Conservation (phyloP, 495 filamentous ascomycete genomes). For the Xylaria telfairii region DNA sequence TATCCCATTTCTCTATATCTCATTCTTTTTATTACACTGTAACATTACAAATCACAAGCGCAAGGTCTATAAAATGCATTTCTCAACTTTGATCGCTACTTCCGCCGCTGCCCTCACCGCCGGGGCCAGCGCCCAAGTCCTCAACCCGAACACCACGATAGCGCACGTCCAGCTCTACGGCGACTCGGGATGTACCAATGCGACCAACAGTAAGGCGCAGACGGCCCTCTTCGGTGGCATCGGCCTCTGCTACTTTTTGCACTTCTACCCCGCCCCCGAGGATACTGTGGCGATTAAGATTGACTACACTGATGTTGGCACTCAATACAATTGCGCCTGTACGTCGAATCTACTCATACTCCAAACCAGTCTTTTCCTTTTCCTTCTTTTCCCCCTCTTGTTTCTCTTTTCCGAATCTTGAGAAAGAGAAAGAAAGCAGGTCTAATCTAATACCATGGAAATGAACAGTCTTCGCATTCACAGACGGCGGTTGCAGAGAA, state of each 20-base stretch:
- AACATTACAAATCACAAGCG: constrained; percentile 10
- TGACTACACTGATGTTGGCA: constrained; percentile 19
- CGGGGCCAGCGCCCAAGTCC: constrained; percentile 14
- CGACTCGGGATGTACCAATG: constrained; percentile 23
- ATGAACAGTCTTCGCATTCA: constrained; percentile 22
- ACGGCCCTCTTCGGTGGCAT: constrained; percentile 21
- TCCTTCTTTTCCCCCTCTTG: not conserved
- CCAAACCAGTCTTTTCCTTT: not conserved
- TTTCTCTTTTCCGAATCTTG: not conserved
- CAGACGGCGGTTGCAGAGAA: constrained; percentile 16
- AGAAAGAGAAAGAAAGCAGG: constrained; percentile 3
- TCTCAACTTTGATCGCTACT: constrained; percentile 17
- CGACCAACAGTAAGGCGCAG: constrained; percentile 11
- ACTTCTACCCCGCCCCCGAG: constrained; percentile 15
- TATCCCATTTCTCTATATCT: constrained; percentile 8
- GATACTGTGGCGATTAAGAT: constrained; percentile 19
- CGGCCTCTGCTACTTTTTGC: constrained; percentile 21
- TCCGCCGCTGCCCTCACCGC: constrained; percentile 18
- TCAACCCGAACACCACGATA: constrained; percentile 12
- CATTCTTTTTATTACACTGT: not conserved
- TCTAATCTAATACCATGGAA: constrained; percentile 17
- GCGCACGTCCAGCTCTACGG: constrained; percentile 13
- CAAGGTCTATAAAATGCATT: constrained; percentile 20
- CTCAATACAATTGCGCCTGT: constrained; percentile 17
- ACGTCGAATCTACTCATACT: constrained; percentile 10